These are phyloP conservation scores for Talaromyces ruber DNA, from an alignment of 495 filamentous ascomycete genomes.

Conservation along the genomic window DNA sequence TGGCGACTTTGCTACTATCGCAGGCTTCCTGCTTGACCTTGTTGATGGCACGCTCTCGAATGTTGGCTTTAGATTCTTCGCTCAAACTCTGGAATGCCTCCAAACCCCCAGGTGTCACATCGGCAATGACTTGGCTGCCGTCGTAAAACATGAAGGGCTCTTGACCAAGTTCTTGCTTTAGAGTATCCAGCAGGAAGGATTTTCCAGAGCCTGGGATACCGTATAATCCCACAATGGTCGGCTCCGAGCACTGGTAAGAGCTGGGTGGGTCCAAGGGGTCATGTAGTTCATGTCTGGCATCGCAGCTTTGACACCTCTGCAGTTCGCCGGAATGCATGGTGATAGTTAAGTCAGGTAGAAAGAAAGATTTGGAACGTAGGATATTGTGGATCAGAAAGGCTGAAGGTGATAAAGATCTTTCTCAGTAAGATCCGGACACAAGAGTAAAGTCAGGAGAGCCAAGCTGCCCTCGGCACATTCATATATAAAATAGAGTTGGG, in stretches of 20 bases:
- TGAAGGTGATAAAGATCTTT: no score
- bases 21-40: constrained; percentile 30
- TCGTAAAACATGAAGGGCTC: constrained; percentile 44
- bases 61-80: constrained; percentile 28
- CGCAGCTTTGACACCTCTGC: no score
- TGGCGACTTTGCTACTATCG: constrained; percentile 23
- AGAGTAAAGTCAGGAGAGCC: no score
- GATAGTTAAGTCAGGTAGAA: no score
- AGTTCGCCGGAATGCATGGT: no score
- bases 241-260: background rate
- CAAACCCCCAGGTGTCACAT: constrained; percentile 41
- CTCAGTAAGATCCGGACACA: no score
- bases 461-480: no score
- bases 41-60: constrained; percentile 40
- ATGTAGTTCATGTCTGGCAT: no score
- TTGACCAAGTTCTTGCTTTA: constrained; percentile 29
- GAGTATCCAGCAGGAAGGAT: constrained; percentile 34
- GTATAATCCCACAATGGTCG: constrained; percentile 47
- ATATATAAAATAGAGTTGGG: no score
- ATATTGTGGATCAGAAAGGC: no score
- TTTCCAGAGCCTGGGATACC: constrained; percentile 57
- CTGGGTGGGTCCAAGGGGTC: no score
- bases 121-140: constrained; percentile 41
- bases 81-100: constrained; percentile 36
- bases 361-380: no score